Percentiles rank a stretch among this genome's conserved stretches.
Evolutionary conservation across 2,329 filamentous ascomycete genomes (phyloP).

Genomic region (Pseudopithomyces chartarum): DNA sequence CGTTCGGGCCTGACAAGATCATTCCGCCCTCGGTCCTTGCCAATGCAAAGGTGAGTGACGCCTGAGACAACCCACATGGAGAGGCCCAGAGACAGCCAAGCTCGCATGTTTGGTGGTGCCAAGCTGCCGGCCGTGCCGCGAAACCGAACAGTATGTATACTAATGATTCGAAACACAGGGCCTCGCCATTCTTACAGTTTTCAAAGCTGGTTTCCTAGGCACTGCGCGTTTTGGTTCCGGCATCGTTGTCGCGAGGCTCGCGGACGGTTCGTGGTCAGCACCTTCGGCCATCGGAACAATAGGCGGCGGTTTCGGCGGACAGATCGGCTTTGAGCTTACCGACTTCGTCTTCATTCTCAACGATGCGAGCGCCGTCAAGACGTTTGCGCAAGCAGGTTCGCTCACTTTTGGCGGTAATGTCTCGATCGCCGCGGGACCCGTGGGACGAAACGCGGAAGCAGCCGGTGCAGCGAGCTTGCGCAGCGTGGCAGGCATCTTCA

Average conservation of each 20-base stretch:
- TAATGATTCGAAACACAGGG: slow-evolving; percentile 54
- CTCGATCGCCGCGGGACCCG: slow-evolving; percentile 89
- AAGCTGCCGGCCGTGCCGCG: not conserved
- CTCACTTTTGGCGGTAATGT: slow-evolving; percentile 96
- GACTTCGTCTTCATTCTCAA: slow-evolving; percentile 99
- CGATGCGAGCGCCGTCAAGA: slow-evolving; percentile 84
- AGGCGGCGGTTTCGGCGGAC: slow-evolving; percentile 81
- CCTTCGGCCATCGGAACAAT: slow-evolving; percentile 81
- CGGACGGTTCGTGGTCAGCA: slow-evolving; percentile 79
- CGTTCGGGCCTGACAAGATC: slow-evolving; percentile 95
- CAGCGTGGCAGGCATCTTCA: slow-evolving; percentile 90
- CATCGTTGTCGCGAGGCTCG: slow-evolving; percentile 77
- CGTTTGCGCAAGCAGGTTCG: slow-evolving; percentile 90
- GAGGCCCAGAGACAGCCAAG: slow-evolving; percentile 5
- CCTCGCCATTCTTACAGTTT: slow-evolving; percentile 82
- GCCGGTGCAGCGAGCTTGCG: slow-evolving; percentile 90
- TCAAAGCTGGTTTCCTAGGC: slow-evolving; percentile 86
- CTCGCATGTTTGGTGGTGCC: not conserved
- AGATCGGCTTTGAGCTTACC: slow-evolving; percentile 86
- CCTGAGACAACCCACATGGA: slow-evolving; percentile 4
- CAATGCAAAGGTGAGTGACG: slow-evolving; percentile 75
- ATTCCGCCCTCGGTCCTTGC: slow-evolving; percentile 90
- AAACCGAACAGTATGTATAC: not conserved
- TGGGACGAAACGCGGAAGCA: slow-evolving; percentile 94
- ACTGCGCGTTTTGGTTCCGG: slow-evolving; percentile 82